phyloP scores from a whole-genome alignment of 495 filamentous ascomycete genomes.

The Rostrohypoxylon terebratum region DNA sequence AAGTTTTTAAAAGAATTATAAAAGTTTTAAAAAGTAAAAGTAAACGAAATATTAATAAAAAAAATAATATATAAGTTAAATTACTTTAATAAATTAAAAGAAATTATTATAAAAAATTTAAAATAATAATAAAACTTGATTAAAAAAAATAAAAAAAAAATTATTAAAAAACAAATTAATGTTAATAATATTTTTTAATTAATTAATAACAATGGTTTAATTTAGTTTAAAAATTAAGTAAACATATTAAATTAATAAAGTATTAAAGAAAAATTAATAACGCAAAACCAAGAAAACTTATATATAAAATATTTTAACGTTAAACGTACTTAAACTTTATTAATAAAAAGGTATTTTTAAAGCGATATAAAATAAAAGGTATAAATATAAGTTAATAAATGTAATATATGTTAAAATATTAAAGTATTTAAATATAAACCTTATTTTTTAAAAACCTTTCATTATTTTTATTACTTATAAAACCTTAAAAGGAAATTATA shows the following conservation, averaged over 20 bases:
- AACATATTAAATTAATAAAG: not conserved
- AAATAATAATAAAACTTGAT: too few relatives aligned
- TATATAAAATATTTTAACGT: not conserved
- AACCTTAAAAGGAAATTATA: not conserved
- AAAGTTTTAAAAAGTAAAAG: too few relatives aligned
- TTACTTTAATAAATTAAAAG: not conserved
- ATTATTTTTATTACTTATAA: not conserved
- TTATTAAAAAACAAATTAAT: not conserved
- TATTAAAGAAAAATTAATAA: not conserved
- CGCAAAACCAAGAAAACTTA: not conserved
- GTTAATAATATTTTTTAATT: not conserved
- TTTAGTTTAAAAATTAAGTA: not conserved
- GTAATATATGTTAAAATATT: not conserved
- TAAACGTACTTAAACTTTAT: not conserved
- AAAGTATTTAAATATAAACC: not conserved
- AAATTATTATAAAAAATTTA: not conserved
- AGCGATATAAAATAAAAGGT: not conserved
- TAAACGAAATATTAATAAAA: not conserved
- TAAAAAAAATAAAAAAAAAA: too few relatives aligned
- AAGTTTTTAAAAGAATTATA: not conserved
- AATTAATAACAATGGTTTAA: not conserved
- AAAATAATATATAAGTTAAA: not conserved
- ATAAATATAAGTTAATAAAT: too few relatives aligned
- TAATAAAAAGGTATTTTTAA: not conserved
- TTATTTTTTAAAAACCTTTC: not conserved